Conservation (phyloP, 2,329 filamentous ascomycete genomes). For the Hypoxylon sp. region DNA sequence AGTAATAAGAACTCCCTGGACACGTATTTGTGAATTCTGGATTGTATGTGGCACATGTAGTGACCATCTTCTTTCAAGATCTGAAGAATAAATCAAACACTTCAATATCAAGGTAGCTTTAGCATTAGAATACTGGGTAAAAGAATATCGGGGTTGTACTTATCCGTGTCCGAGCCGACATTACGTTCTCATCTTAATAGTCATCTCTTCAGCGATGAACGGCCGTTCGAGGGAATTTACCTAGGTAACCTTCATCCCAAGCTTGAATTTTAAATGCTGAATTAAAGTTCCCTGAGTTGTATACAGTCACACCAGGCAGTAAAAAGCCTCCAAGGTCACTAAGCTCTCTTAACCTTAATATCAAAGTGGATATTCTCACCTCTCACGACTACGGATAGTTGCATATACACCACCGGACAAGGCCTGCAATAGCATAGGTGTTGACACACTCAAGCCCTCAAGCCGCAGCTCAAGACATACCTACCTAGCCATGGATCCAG, state of each 20-base stretch:
- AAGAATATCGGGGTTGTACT: neutral
- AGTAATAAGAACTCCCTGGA: neutral
- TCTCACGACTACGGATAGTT: constrained; percentile 36
- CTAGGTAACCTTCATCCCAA: neutral
- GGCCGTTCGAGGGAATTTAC: too few relatives aligned
- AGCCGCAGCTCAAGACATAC: neutral
- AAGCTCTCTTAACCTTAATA: neutral
- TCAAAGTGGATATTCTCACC: neutral
- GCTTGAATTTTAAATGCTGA: neutral
- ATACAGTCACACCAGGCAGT: too few relatives aligned
- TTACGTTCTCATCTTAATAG: too few relatives aligned
- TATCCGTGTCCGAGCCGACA: too few relatives aligned
- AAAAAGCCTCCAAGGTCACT: neutral
- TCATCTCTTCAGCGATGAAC: too few relatives aligned
- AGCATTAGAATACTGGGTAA: too few relatives aligned
- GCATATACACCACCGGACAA: constrained; percentile 40
- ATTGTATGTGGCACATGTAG: neutral
- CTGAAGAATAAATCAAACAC: neutral
- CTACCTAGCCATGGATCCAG: constrained; percentile 34
- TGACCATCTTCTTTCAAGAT: neutral
- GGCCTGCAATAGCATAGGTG: too few relatives aligned
- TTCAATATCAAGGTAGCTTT: too few relatives aligned
- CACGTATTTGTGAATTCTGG: neutral
- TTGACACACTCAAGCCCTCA: neutral
- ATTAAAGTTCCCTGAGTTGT: too few relatives aligned